Percentiles rank a stretch among this genome's conserved stretches.
phyloP scores from a whole-genome alignment of 441 rosid genomes.

The Raphanus hybrid region DNA sequence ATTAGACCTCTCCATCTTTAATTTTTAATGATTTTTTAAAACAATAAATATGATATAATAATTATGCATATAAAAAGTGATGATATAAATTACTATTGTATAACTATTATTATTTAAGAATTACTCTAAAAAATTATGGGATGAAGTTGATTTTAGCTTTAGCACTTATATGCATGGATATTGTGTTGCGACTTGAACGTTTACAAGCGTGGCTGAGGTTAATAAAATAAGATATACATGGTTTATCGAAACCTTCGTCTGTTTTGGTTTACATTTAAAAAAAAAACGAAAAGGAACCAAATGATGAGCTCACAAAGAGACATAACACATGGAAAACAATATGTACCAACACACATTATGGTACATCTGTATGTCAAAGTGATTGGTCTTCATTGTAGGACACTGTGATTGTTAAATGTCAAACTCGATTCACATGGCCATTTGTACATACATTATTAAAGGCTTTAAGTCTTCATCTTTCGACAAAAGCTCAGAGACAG shows the following conservation, averaged over 20 bases:
- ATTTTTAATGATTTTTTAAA: no score
- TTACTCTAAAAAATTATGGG: not conserved
- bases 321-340: slow-evolving; percentile 34
- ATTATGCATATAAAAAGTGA: no score
- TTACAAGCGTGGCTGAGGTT: not conserved
- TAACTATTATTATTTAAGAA: not conserved
- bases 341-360: slow-evolving; percentile 29
- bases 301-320: slow-evolving; percentile 37
- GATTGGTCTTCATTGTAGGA: slow-evolving; percentile 40
- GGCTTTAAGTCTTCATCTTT: slow-evolving; percentile 27
- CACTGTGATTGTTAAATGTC: slow-evolving; percentile 42
- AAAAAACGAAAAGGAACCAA: slow-evolving; percentile 9
- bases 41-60: no score
- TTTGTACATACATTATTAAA: slow-evolving; percentile 34
- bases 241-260: slow-evolving; percentile 23
- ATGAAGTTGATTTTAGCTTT: not conserved
- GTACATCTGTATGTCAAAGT: slow-evolving; percentile 25
- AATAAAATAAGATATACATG: not conserved
- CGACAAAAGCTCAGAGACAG: slow-evolving; percentile 38
- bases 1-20: no score
- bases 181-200: slow-evolving; percentile 3
- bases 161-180: not conserved
- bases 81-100: no score
- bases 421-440: slow-evolving; percentile 37
- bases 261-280: slow-evolving; percentile 7